A percentile compares a stretch with the other conserved stretches of the same genome.
Conservation (phyloP, 2,329 filamentous ascomycete genomes). For the Pestalotiopsis sp. region DNA sequence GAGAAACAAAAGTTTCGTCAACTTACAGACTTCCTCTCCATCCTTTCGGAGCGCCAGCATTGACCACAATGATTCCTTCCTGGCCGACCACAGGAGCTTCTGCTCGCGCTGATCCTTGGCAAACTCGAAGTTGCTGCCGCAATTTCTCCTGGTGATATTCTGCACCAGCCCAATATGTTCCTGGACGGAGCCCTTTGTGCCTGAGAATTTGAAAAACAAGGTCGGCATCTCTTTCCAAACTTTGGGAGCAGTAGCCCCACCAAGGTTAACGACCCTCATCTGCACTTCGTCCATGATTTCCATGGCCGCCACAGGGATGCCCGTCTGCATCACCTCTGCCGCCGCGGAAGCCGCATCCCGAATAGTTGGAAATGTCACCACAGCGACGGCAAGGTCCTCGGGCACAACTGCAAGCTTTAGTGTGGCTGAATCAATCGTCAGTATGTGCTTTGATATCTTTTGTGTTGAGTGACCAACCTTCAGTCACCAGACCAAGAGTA, state of each 20-base stretch:
- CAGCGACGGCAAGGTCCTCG: slow-evolving; percentile 75
- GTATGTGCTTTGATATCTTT: background rate
- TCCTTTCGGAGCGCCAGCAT: slow-evolving; percentile 71
- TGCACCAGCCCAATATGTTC: slow-evolving; percentile 76
- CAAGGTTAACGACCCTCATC: slow-evolving; percentile 80
- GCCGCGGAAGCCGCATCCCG: slow-evolving; percentile 76
- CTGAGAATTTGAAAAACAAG: slow-evolving; percentile 85
- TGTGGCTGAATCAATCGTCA: slow-evolving; percentile 53
- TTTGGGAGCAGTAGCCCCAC: slow-evolving; percentile 67
- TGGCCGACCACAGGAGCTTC: slow-evolving; percentile 76
- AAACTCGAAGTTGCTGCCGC: slow-evolving; percentile 73
- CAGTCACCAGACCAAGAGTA: slow-evolving; percentile 79
- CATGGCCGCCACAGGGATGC: slow-evolving; percentile 75
- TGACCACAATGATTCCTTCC: slow-evolving; percentile 84
- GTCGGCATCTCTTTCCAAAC: slow-evolving; percentile 78
- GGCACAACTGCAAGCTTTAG: slow-evolving; percentile 79
- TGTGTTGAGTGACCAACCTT: slow-evolving; percentile 43
- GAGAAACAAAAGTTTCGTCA: too few relatives aligned
- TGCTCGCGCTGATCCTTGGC: slow-evolving; percentile 72
- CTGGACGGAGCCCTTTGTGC: slow-evolving; percentile 74
- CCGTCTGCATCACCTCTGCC: slow-evolving; percentile 74
- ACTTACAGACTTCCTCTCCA: slow-evolving; percentile 72
- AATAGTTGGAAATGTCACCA: slow-evolving; percentile 78
- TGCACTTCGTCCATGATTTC: slow-evolving; percentile 90
- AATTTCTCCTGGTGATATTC: slow-evolving; percentile 65